Conservation (phyloP, 805 yeast species). For the Ogataea methanolica region DNA sequence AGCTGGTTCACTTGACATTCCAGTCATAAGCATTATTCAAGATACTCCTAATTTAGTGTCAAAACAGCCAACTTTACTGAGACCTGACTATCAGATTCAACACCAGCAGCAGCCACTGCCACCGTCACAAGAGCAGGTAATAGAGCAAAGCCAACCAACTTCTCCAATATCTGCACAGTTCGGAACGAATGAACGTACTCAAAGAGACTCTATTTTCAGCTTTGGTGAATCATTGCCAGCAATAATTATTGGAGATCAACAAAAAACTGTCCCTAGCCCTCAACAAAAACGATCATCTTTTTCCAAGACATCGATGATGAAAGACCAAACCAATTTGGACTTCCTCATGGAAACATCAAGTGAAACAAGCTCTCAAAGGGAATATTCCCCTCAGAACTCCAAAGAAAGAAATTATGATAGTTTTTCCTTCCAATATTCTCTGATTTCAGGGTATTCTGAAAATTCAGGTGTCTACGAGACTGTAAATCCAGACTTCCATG, state of each 20-base stretch:
- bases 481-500: neutral
- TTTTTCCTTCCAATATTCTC: constrained; percentile 4
- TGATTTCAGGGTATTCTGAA: neutral
- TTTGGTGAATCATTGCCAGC: constrained; percentile 8
- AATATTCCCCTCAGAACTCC: neutral
- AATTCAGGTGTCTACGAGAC: no score
- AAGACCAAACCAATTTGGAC: neutral
- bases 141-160: no score
- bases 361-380: neutral
- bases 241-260: constrained; percentile 6
- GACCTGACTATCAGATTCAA: no score
- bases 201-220: constrained; percentile 17
- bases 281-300: neutral
- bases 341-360: neutral
- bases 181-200: neutral
- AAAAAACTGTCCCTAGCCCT: neutral
- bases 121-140: no score
- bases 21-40: no score
- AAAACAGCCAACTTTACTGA: no score
- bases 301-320: neutral
- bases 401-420: neutral
- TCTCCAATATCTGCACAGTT: no score
- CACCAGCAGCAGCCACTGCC: no score
- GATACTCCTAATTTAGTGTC: no score
- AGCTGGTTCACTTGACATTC: constrained; percentile 6